Evolutionary conservation across 805 yeast species (phyloP), one percentile per base, ranked within the genome.

Genomic region (Metschnikowia aberdeeniae): DNA sequence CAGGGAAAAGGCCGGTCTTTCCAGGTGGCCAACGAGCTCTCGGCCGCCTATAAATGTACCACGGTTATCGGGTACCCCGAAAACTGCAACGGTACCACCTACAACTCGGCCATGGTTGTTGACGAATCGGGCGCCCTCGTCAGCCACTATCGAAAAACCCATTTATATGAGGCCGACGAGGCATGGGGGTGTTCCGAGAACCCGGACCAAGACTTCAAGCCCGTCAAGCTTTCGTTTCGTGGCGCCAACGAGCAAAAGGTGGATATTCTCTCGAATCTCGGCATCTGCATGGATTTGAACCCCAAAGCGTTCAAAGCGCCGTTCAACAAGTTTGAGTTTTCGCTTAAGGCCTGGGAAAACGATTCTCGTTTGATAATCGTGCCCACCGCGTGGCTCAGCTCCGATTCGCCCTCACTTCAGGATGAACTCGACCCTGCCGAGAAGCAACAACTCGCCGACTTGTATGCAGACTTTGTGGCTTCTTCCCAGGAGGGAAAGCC

Each of bases 211-310:
- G 81, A 80, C 0, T 89, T 89, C 56, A 63, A 68, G 22, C 60
- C 75, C 1, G 76, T 84, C 40, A 70, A 69, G 4, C 54, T 84
- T 34, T 54, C 55, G 4, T 61, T 77, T 17, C 57, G 59, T 17
- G 58, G 57, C 14, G 39, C 39, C 2, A 34, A 26, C 14, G 34
- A 32, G 9, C 19, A 31, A 1, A 26, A 17, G 7, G 6, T 35
- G 8, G 30, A 33, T 20, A 48, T 64, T 9, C 50, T 51, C 1
- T 67, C 84, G 1, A 74, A 82, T 29, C 71, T 90, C 44, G 98
- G 97, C 0, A 89, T 90, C 5, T 90, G 98, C 61, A 90, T 90
- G 97, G 98, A 90, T 65, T 63, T 90, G 50, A 89, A 87, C 60
- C 96, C 97, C 0, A 85, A 86, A 61, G 74, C 86, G 59, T 90